phyloP scores from a whole-genome alignment of 345 rosid species.

The Carallia brachiata region DNA sequence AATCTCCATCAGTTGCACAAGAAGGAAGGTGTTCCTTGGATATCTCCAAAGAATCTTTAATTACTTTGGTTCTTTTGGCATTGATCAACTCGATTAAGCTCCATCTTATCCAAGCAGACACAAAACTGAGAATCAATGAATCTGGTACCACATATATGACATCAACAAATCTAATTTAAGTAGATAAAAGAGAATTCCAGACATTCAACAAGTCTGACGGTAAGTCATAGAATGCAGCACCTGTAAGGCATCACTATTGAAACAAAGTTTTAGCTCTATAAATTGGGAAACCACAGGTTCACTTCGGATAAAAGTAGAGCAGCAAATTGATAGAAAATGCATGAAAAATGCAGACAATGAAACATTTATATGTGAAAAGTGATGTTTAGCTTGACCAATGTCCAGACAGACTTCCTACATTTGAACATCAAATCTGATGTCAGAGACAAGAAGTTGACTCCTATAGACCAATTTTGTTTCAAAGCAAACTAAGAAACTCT shows the following conservation, averaged over 20 bases:
- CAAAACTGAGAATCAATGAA: slow-evolving; percentile 9
- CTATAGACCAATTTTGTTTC: neutral
- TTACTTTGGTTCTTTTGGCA: slow-evolving; percentile 32
- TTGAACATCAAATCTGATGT: neutral
- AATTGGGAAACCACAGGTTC: neutral
- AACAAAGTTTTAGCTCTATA: neutral
- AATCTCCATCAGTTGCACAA: slow-evolving; percentile 37
- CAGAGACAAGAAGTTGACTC: neutral
- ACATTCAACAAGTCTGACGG: neutral
- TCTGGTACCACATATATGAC: neutral
- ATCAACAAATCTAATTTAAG: neutral
- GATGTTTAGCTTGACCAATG: too few species aligned
- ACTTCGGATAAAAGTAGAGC: too few species aligned
- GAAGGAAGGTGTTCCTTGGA: slow-evolving; percentile 39
- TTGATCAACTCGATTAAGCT: slow-evolving; percentile 39
- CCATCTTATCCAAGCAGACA: slow-evolving; percentile 47
- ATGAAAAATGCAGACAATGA: too few species aligned
- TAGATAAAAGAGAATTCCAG: neutral
- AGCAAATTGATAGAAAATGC: too few species aligned
- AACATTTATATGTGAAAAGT: too few species aligned
- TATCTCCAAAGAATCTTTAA: slow-evolving; percentile 42
- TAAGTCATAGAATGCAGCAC: neutral
- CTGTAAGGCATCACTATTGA: neutral
- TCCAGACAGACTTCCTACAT: neutral
- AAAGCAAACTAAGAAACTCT: neutral